Conservation (phyloP, 2,329 filamentous ascomycete genomes). For the Penicillium sp. region DNA sequence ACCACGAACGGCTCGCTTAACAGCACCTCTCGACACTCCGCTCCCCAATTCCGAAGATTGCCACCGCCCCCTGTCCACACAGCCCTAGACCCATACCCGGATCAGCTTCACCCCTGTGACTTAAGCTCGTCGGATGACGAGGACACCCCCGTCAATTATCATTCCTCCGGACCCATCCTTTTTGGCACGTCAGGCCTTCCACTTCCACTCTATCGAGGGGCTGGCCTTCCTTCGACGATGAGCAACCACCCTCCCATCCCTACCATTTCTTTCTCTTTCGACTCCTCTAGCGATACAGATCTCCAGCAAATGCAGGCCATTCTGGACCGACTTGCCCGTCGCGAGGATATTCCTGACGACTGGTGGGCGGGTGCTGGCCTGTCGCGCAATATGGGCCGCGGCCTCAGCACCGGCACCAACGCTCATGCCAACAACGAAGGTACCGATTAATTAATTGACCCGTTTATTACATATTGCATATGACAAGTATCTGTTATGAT, state of each 20-base stretch:
- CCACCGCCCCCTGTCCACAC: constrained; percentile 26
- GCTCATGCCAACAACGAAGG: constrained; percentile 16
- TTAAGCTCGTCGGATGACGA: constrained; percentile 36
- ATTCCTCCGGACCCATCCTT: background rate
- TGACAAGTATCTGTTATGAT: background rate
- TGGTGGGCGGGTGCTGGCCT: constrained; percentile 76
- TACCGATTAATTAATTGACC: constrained; percentile 1
- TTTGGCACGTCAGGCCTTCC: constrained; percentile 12
- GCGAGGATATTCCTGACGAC: constrained; percentile 76
- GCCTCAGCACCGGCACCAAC: constrained; percentile 28
- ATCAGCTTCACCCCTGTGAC: constrained; percentile 40
- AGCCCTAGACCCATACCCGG: constrained; percentile 35
- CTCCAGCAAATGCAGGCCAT: constrained; percentile 70
- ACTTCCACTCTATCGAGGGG: constrained; percentile 22
- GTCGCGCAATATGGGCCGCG: constrained; percentile 52
- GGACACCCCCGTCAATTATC: constrained; percentile 21
- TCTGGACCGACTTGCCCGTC: constrained; percentile 65
- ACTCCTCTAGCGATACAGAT: constrained; percentile 33
- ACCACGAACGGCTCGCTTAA: constrained; percentile 28
- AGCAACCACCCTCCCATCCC: constrained; percentile 36
- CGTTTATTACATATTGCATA: constrained; percentile 1
- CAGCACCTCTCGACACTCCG: constrained; percentile 33
- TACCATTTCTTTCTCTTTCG: constrained; percentile 32
- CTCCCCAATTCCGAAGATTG: constrained; percentile 47
- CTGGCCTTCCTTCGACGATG: constrained; percentile 32